Conservation (phyloP, 192 early-diverging fungal species). For the Nowakowskiella sp. region DNA sequence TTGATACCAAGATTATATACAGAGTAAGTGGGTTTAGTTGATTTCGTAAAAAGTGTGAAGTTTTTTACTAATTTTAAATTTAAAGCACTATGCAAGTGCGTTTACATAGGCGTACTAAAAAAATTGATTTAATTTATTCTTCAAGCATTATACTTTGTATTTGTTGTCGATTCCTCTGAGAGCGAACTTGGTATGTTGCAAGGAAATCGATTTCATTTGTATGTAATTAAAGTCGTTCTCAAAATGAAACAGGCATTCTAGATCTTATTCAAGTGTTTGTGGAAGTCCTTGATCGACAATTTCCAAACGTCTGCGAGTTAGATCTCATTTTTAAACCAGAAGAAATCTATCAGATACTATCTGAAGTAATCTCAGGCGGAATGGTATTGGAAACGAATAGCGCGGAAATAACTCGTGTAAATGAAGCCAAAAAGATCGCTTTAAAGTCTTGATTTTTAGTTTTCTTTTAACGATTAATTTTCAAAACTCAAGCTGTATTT, state of each 20-base stretch:
- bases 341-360: constrained; percentile 67
- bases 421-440: constrained; percentile 52
- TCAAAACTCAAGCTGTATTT: too few relatives aligned
- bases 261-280: constrained; percentile 97
- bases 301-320: constrained; percentile 93
- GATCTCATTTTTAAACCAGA: constrained; percentile 47
- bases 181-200: constrained; percentile 72
- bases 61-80: not conserved
- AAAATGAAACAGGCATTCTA: constrained; percentile 49
- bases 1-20: constrained; percentile 89
- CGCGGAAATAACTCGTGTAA: constrained; percentile 65
- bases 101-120: not conserved
- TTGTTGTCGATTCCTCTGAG: constrained; percentile 93
- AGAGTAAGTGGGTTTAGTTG: constrained; percentile 34
- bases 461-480: too few relatives aligned
- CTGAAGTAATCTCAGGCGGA: constrained; percentile 84
- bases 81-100: constrained; percentile 76
- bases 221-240: not conserved
- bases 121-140: not conserved
- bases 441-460: too few relatives aligned
- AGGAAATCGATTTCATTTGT: not conserved
- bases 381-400: constrained; percentile 81
- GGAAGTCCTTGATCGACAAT: constrained; percentile 83
- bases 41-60: not conserved
- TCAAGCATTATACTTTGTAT: constrained; percentile 86